Evolutionary conservation across 345 rosid genomes (phyloP), one percentile per base, ranked within the genome.

Genomic region (Schrenkiella parvula): DNA sequence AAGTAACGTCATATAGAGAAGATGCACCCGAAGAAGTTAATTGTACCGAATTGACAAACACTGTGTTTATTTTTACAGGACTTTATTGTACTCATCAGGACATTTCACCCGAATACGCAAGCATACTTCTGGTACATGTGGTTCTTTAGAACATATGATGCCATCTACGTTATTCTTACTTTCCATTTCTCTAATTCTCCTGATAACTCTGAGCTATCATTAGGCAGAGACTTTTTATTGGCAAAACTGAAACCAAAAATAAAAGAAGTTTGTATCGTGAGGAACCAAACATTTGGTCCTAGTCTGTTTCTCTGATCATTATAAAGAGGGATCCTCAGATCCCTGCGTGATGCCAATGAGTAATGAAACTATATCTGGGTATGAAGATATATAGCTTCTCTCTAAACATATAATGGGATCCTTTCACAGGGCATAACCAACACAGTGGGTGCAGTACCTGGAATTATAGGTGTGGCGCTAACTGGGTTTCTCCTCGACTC

Each of bases 61-160:
- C 8, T 15, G 14, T 60, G 3, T 44, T 28, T 5, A 5, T 35
- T 46, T 39, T 48, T 3, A 41, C 68, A 74, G 78, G 78, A 57
- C 78, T 90, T 66, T 90, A 90, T 68, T 93, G 98, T 77, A 90
- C 92, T 7, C 98, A 93, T 87, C 98, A 93, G 79, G 98, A 93
- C 84, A 91, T 93, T 32, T 93, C 97, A 10, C 91, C 92, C 18
- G 90, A 91, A 82, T 91, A 91, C 73, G 98, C 98, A 58, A 93
- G 96, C 76, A 88, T 93, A 62, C 89, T 93, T 38, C 70, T 93
- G 96, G 98, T 93, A 68, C 17, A 37, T 42, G 15, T 32, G 23
- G 7, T 43, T 53, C 10, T 57, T 12, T 32, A 22, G 23, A 37
- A 13, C 19, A 32, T 38, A 35, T 37, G 7, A 42, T 41, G 46